These are phyloP conservation scores for Aspergillus ochraceus DNA, from an alignment of 2,329 filamentous ascomycete species.

Conservation along the genomic window DNA sequence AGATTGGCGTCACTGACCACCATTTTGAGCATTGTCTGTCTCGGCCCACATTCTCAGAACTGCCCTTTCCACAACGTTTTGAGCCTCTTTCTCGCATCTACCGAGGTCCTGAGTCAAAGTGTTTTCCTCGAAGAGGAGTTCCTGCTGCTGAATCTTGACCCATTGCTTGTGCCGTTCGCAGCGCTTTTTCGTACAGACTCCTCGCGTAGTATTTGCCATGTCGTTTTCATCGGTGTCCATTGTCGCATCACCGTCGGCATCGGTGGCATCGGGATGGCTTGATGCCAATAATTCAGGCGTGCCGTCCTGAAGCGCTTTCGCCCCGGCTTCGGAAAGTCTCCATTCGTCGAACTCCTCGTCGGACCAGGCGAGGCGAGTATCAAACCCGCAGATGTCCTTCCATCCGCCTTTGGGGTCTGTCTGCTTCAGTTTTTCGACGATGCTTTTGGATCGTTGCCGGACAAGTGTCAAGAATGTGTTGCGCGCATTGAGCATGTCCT, in stretches of 20 bases:
- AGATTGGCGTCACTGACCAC: slow-evolving; percentile 10
- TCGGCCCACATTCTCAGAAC: slow-evolving; percentile 44
- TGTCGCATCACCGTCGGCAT: slow-evolving; percentile 35
- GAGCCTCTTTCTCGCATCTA: slow-evolving; percentile 42
- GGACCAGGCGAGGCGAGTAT: slow-evolving; percentile 47
- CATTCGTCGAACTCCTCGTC: slow-evolving; percentile 51
- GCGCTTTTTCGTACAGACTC: slow-evolving; percentile 49
- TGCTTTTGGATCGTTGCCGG: slow-evolving; percentile 41
- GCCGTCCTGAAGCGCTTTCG: slow-evolving; percentile 40
- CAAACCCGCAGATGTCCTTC: slow-evolving; percentile 53
- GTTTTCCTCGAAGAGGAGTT: slow-evolving; percentile 45
- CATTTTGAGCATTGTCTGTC: slow-evolving; percentile 25
- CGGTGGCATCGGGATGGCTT: slow-evolving; percentile 23
- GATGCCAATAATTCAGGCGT: slow-evolving; percentile 33
- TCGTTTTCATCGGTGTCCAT: slow-evolving; percentile 34
- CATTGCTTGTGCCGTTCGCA: slow-evolving; percentile 51
- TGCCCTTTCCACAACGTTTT: slow-evolving; percentile 45
- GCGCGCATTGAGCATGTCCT: slow-evolving; percentile 43
- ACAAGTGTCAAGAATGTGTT: slow-evolving; percentile 44
- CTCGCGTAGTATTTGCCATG: slow-evolving; percentile 36
- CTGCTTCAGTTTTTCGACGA: slow-evolving; percentile 47
- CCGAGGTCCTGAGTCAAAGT: slow-evolving; percentile 40
- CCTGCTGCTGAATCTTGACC: slow-evolving; percentile 48
- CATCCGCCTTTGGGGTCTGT: slow-evolving; percentile 45
- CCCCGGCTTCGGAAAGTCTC: slow-evolving; percentile 40